Evolutionary conservation across 495 filamentous ascomycete genomes (phyloP), one percentile per base, ranked within the genome.

Genomic region (Thozetella sp.): DNA sequence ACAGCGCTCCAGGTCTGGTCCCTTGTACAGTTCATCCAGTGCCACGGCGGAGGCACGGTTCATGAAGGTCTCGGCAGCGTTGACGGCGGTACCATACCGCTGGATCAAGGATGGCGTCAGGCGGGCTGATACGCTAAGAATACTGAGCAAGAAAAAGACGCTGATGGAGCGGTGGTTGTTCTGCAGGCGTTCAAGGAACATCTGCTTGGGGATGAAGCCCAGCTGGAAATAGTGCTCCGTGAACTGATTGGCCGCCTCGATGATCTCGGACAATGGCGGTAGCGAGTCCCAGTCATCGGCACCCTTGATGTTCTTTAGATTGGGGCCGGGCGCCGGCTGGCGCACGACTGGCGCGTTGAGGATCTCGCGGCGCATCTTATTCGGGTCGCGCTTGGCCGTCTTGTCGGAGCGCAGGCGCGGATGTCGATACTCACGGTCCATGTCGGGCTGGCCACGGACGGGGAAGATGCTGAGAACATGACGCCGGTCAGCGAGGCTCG

Each of bases 191-290:
- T 74, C 66, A 4, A 75, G 69, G 46, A 82, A 83, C 56, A 69
- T 58, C 57, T 76, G 70, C 70, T 82, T 83, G 4, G 77, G 80
- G 25, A 83, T 78, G 60, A 83, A 83, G 23, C 80, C 80, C 11
- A 81, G 68, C 66, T 81, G 78, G 58, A 78, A 81, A 61, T 78
- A 81, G 62, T 79, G 72, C 4, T 66, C 63, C 4, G 76, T 80
- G 46, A 81, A 81, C 27, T 67, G 72, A 51, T 77, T 67, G 51
- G 80, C 74, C 15, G 75, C 74, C 37, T 79, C 76, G 40, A 80
- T 64, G 53, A 81, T 72, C 40, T 70, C 66, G 15, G 69, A 63
- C 53, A 80, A 60, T 1, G 70, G 67, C 2, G 78, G 78, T 17
- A 81, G 67, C n/a, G 74, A 62, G 30, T 76, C 75, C 77, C 78